Evolutionary conservation across 345 rosid species (phyloP), one percentile per base, ranked within the genome.

Genomic region (Brassica rapa): DNA sequence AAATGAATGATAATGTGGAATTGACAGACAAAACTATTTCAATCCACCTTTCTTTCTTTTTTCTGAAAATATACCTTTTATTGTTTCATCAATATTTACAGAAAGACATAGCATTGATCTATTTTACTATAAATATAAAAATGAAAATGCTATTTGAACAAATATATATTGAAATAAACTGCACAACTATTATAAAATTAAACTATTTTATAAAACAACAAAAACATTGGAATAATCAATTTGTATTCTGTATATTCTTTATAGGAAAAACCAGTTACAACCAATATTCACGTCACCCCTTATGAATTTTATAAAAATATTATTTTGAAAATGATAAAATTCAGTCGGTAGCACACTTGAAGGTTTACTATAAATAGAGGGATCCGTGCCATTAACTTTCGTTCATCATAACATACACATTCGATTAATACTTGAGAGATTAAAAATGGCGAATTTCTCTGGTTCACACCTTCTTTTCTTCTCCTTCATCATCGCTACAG

Each of bases 301-400:
- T 24, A 27, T 29, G 32, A 27, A 61, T 29, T 27, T 27, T 2
- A 61, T 61, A 27, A 59, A 57, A 59, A 59, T 9, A 23, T 2
- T 1, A 1, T 8, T 24, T 29, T 8, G 11, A 24, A 25, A 46
- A 68, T 25, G 24, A 25, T 4, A 29, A 68, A 49, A 4, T 8
- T 4, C 8, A 51, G 7, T 29, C 27, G 14, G 70, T 10, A 37
- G 16, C 8, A 46, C 1, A 46, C 51, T 11, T 49, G 37, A n/a
- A 51, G 55, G 9, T 37, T 37, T 57, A 59, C 37, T 59, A 77
- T 70, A 77, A 77, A 77, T 70, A 77, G 74, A 69, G 64, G 53
- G 11, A 1, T 2, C 37, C 19, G 1, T 27, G 41, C 29, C 56
- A 62, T 23, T 43, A 67, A 12, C 7, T 29, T 41, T 6, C 55